Evolutionary conservation across 192 early-diverging fungal genomes (phyloP), one percentile per base, ranked within the genome.

Genomic region (Backusella morwellensis): DNA sequence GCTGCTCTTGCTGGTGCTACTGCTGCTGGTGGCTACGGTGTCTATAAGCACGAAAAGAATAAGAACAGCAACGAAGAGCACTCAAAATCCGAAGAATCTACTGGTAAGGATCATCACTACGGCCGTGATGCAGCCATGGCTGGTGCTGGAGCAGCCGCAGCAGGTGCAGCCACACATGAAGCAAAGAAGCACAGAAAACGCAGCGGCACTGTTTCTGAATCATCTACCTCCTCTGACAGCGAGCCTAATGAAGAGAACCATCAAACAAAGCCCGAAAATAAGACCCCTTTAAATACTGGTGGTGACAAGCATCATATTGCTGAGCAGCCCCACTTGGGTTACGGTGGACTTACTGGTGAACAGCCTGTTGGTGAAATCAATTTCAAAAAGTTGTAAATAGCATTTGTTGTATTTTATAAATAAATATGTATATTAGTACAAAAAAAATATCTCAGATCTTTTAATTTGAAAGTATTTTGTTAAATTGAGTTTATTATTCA

Each of bases 281-380:
- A 15, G 9, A 36, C 63, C 3, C 73, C 78, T 26, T 66, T 73
- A 50, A 79, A 79, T 26, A 79, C 78, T 23, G 78, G 78, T 44
- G 78, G 78, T 14, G 54, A 47, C 15, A 52, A 44, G 17, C 35
- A 74, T 9, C 73, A 75, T 47, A 47, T 79, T 47, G 73, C 73
- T 26, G 73, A 79, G 12, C 78, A 79, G 36, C 73, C 78, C 35
- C 67, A 56, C 35, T 36, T 54, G n/a, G 73, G 73, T 19, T 11
- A 70, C 5, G 78, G 78, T 75, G 78, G 78, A 14, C 38, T 79
- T 17, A 79, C 73, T 26, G 78, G 78, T n/a, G 44, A 79, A 35
- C 78, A 79, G 21, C 78, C 78, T 6, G 78, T 79, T 70, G 78
- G 78, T 5, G 73, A 79, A 68, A 66, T 79, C 63, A 73, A 79